Percentiles rank a stretch among this genome's conserved stretches.
phyloP scores from a whole-genome alignment of 2,329 filamentous ascomycete species.

The Cryphonectria parasitica region DNA sequence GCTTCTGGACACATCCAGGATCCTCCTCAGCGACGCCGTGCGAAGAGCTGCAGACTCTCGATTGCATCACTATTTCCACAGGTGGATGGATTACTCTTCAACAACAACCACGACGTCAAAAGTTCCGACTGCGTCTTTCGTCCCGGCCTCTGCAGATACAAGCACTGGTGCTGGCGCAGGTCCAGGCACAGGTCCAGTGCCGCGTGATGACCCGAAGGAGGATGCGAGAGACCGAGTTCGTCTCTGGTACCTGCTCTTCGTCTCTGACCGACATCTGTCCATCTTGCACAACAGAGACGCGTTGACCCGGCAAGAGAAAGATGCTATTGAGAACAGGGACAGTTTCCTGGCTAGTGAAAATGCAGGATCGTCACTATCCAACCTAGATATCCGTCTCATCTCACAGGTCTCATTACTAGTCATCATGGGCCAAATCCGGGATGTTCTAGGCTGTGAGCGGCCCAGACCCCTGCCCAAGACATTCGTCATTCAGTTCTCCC shows the following conservation, averaged over 20 bases:
- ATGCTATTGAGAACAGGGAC: constrained; percentile 10
- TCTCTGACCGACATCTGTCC: constrained; percentile 6
- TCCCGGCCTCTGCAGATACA: not conserved
- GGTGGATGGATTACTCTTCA: not conserved
- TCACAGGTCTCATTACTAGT: constrained; percentile 8
- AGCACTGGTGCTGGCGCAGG: not conserved
- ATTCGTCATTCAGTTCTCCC: constrained; percentile 1
- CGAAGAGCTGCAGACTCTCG: constrained; percentile 1
- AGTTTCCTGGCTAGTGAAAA: not conserved
- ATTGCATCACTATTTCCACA: constrained; percentile 4
- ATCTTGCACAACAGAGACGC: constrained; percentile 8
- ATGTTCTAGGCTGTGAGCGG: constrained; percentile 4
- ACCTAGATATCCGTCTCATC: constrained; percentile 7
- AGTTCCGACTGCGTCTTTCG: not conserved
- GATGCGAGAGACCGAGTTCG: not conserved
- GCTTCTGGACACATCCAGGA: constrained; percentile 15
- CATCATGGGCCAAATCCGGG: constrained; percentile 13
- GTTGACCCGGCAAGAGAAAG: constrained; percentile 6
- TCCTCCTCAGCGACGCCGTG: constrained; percentile 4
- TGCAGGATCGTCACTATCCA: not conserved
- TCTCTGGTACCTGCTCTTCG: constrained; percentile 8
- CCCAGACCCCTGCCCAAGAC: constrained; percentile 3
- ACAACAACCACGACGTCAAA: not conserved
- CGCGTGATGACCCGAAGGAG: not conserved
- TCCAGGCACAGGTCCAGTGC: not conserved